phyloP scores from a whole-genome alignment of 257 asterid species.

The Solanum paucissectum region DNA sequence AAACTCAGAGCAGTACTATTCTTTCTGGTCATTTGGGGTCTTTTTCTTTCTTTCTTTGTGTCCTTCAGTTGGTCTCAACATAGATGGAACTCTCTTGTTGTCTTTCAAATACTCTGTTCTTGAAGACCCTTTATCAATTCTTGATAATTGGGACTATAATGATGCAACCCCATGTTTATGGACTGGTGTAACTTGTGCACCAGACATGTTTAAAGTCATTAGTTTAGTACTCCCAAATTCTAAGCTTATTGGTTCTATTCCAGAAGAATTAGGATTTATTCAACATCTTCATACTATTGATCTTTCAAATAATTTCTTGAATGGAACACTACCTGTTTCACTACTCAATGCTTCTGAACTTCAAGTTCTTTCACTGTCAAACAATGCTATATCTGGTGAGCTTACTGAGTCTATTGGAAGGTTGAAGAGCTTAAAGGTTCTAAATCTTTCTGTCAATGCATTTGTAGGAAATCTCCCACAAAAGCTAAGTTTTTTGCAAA shows the following conservation, averaged over 20 bases:
- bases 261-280: constrained; percentile 61
- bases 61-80: constrained; percentile 41
- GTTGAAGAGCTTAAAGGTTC: constrained; percentile 16
- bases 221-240: constrained; percentile 47
- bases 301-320: constrained; percentile 55
- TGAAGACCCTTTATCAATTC: constrained; percentile 65
- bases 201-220: constrained; percentile 27
- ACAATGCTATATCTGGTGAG: constrained; percentile 40
- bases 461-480: constrained; percentile 45
- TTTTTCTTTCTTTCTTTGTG: constrained; percentile 18
- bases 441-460: constrained; percentile 53
- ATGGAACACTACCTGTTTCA: constrained; percentile 53
- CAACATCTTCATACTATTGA: constrained; percentile 48
- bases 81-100: constrained; percentile 71
- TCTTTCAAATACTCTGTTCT: constrained; percentile 73
- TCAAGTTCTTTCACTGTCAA: constrained; percentile 34
- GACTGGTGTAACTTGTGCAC: constrained; percentile 62
- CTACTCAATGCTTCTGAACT: constrained; percentile 56
- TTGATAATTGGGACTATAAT: constrained; percentile 68
- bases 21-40: constrained; percentile 7
- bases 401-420: constrained; percentile 19
- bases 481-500: constrained; percentile 19
- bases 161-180: constrained; percentile 69
- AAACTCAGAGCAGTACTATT: background rate
- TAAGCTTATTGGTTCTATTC: constrained; percentile 45